phyloP scores from a whole-genome alignment of 305 asterid genomes.

The Fraxinus sp. region DNA sequence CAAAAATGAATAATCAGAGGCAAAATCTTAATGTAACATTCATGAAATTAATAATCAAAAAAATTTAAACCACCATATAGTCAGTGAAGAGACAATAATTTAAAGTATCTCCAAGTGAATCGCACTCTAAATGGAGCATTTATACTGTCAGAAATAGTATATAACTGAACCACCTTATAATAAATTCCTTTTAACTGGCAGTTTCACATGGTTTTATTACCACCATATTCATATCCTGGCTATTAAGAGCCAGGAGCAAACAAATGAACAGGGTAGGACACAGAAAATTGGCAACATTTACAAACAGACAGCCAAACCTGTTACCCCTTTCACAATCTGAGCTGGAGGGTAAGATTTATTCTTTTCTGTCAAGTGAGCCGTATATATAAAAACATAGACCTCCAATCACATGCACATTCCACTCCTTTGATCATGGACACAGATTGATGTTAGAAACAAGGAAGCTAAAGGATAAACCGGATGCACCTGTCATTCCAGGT shows the following conservation, averaged over 20 bases:
- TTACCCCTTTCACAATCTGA: neutral
- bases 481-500: neutral
- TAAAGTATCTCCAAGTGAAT: neutral
- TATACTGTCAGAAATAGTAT: neutral
- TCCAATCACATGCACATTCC: neutral
- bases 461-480: neutral
- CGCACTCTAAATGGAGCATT: conserved; percentile 9
- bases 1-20: neutral
- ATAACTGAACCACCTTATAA: neutral
- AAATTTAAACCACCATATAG: neutral
- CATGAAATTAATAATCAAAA: neutral
- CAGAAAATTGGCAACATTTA: neutral
- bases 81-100: neutral
- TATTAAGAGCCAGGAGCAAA: neutral
- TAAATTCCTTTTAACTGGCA: neutral
- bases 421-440: neutral
- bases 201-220: neutral
- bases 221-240: neutral
- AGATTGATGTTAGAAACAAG: neutral
- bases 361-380: neutral
- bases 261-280: neutral
- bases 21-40: neutral
- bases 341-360: neutral
- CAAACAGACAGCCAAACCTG: neutral
- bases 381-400: neutral